Evolutionary conservation across 2,329 filamentous ascomycete genomes (phyloP), one percentile per base, ranked within the genome.

Genomic region (Fusarium siculi): DNA sequence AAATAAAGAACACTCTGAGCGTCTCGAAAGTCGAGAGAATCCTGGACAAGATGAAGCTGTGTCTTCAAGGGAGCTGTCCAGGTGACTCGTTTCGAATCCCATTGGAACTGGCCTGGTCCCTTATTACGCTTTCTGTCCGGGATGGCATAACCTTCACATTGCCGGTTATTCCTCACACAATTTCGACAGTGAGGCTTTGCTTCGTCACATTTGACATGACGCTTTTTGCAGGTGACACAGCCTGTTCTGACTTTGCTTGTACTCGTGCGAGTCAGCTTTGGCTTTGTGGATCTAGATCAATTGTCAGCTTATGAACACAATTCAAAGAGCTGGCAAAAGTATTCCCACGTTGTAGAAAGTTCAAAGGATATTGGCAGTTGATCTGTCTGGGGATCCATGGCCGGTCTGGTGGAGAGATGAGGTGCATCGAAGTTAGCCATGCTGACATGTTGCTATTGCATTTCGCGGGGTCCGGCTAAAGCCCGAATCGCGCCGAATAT

Each of bases 1-100:
- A 81, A 82, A 43, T 82, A 82, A 2, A 66, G 39, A 23, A 73
- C 42, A 7, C 40, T 65, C 16, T 42, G 64, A 5, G 63, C 37
- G 19, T 76, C 64, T 18, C 15, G 36, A 5, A 77, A 75, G 5
- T 69, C 66, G 0, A 70, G n/a, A 2, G 55, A 42, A 3, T 73
- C 72, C 15, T 56, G 49, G 18, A 59, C 61, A n/a, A 76, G 37
- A 15, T 64, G 52, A 4, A 76, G 44, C 14, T 76, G 66, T 2
- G 46, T 52, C 1, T 19, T 60, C 2, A 59, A 52, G 36, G 67
- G 25, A 10, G 70, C 39, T 7, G 23, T 4, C 15, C 42, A 46
- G 14, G 50, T 43, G 11, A 63, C 37, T 18, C 72, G 60, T 32
- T 63, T 71, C 14, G 77, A 77, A 55, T 81, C 68, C 78, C 77